Evolutionary conservation across 805 yeast genomes (phyloP), one percentile per base, ranked within the genome.

Genomic region (Lachancea kluyveri): DNA sequence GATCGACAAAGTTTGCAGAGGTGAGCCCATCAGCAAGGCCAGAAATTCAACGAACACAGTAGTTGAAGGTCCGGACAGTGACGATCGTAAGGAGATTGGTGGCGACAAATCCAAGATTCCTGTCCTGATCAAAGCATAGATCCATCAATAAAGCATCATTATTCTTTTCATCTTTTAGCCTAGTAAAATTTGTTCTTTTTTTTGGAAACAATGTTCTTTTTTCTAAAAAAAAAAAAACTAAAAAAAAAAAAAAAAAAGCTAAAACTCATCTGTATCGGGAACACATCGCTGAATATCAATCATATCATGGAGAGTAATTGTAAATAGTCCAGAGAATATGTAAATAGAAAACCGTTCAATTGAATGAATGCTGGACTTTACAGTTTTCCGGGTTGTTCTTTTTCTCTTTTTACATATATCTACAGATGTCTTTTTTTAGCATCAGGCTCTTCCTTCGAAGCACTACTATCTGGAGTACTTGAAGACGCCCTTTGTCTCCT

Each of bases 1-100:
- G 58, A 90, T 92, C 68, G 90, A 81, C 52, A 77, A 74, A 49
- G 74, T 92, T 29, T 86, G 86, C 21, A 68, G 67, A 40, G 98
- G 98, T 21, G 90, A 85, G 54, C 56, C 71, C 23, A 64, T 88
- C 30, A 72, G 71, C 43, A 80, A 81, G 55, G 70, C 74, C 28
- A 85, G 78, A 54, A 74, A 72, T 8, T 63, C 77, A 13, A 71
- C 90, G 19, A 88, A 87, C 51, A 83, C 85, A 10, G 81, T 90
- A 9, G 74, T 81, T 22, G 79, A 77, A 33, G 63, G 68, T 2
- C 67, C 72, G 2, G 68, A 62, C 12, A 62, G 65, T 39, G 70
- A 66, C 42, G 70, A 60, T 30, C 57, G 72, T 35, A 63, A 55
- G 36, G 65, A 57, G 25, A 44, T 57, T n/a, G 64, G 59, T 5